Conservation (phyloP, 345 rosid genomes). For the Salix arbutifolia region DNA sequence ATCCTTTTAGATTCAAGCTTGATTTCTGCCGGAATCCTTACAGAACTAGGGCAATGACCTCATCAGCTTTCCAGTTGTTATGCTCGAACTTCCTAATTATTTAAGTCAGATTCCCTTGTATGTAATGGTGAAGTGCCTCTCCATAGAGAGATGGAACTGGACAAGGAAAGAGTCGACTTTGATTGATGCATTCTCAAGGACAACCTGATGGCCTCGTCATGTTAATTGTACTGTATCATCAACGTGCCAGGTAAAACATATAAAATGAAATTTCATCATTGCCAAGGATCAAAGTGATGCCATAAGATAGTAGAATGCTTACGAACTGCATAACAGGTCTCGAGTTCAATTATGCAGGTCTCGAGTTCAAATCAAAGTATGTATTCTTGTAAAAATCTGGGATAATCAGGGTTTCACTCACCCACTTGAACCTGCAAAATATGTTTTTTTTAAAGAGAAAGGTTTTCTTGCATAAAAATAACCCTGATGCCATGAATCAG, state of each 20-base stretch:
- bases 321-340: too few relatives aligned
- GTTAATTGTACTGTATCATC: too few relatives aligned
- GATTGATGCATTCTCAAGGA: not conserved
- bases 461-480: too few relatives aligned
- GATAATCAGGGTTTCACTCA: accelerated
- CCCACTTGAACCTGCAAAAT: too few relatives aligned
- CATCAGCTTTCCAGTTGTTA: not conserved
- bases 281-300: not conserved
- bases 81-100: not conserved
- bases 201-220: not conserved
- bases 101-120: not conserved
- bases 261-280: not conserved
- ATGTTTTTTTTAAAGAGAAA: accelerated
- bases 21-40: not conserved
- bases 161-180: not conserved
- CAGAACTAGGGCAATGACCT: not conserved
- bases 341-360: too few relatives aligned
- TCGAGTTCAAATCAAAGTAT: too few relatives aligned
- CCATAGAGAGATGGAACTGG: not conserved
- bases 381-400: accelerated
- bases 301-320: too few relatives aligned
- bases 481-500: too few relatives aligned
- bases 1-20: not conserved
- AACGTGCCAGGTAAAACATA: not conserved
- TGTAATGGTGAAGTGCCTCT: not conserved